Evolutionary conservation across 768 basidiomycete species (phyloP).

Genomic region (Mycena maculata): DNA sequence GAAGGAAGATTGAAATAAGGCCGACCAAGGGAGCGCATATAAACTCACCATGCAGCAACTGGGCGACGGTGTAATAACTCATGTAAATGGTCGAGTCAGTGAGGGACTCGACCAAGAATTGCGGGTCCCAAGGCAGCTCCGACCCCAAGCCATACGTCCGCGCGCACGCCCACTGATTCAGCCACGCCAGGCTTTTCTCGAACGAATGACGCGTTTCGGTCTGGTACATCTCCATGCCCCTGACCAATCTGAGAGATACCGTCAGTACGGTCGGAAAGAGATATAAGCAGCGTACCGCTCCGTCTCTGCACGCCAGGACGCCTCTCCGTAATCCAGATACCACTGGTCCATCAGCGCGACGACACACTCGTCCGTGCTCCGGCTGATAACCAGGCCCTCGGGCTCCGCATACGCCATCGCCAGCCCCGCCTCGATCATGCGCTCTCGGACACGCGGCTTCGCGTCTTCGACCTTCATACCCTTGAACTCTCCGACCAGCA

Average conservation of each 20-base stretch:
- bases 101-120: slow-evolving; percentile 95
- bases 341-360: slow-evolving; percentile 99
- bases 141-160: slow-evolving; percentile 96
- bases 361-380: slow-evolving; percentile 97
- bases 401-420: slow-evolving; percentile 97
- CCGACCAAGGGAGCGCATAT: background rate
- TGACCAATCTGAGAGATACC: slow-evolving; percentile 68
- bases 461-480: slow-evolving; percentile 91
- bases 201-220: slow-evolving; percentile 94
- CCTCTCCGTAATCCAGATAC: slow-evolving; percentile 98
- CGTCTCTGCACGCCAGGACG: slow-evolving; percentile 86
- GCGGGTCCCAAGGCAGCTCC: slow-evolving; percentile 95
- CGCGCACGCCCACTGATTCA: slow-evolving; percentile 99
- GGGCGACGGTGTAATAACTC: slow-evolving; percentile 96
- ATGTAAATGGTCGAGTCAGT: slow-evolving; percentile 99
- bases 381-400: slow-evolving; percentile 87
- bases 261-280: slow-evolving; percentile 21
- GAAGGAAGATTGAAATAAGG: slow-evolving; percentile 9
- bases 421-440: slow-evolving; percentile 80
- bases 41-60: slow-evolving; percentile 87
- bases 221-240: slow-evolving; percentile 90
- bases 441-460: slow-evolving; percentile 87
- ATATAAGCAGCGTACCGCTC: slow-evolving; percentile 69
- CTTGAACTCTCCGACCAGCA: slow-evolving; percentile 92
- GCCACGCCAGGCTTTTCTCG: slow-evolving; percentile 91